Evolutionary conservation across 768 basidiomycete species (phyloP).

Genomic region (Kwoniella sp.): DNA sequence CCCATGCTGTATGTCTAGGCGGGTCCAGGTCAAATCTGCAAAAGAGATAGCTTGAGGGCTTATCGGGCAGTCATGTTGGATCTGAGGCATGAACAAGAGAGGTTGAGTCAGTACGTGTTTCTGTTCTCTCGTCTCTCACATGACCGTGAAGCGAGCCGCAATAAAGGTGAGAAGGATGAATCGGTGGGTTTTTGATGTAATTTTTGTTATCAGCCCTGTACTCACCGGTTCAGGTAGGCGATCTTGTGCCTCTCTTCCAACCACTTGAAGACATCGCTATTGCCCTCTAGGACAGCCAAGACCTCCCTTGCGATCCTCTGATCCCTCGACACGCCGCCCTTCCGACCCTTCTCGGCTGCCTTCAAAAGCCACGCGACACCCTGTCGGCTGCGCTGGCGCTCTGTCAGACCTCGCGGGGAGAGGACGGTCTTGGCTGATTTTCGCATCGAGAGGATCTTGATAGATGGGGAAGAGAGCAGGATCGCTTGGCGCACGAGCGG

Average conservation of each 20-base stretch:
- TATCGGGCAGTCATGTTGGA: constrained; percentile 30
- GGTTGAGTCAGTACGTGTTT: too few species aligned
- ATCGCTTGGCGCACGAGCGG: constrained; percentile 78
- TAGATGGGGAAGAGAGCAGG: constrained; percentile 68
- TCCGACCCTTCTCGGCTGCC: constrained; percentile 64
- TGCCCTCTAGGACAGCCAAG: constrained; percentile 67
- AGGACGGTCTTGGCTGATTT: constrained; percentile 68
- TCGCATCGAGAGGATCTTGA: constrained; percentile 65
- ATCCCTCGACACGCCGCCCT: constrained; percentile 62
- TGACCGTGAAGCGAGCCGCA: neutral
- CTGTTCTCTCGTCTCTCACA: too few species aligned
- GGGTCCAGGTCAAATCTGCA: too few species aligned
- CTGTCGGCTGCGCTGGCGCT: constrained; percentile 73
- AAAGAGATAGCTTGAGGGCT: neutral
- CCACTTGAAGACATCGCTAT: constrained; percentile 63
- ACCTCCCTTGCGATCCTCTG: constrained; percentile 79
- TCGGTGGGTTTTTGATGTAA: neutral
- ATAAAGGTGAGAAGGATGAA: neutral
- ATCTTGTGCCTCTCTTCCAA: constrained; percentile 68
- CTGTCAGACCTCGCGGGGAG: constrained; percentile 72
- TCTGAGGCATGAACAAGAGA: constrained; percentile 1
- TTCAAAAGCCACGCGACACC: constrained; percentile 74
- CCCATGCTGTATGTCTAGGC: too few species aligned
- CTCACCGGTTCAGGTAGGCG: constrained; percentile 68
- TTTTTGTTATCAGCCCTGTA: constrained; percentile 4